Conservation (phyloP, 768 basidiomycete genomes). For the Boletus edulis region DNA sequence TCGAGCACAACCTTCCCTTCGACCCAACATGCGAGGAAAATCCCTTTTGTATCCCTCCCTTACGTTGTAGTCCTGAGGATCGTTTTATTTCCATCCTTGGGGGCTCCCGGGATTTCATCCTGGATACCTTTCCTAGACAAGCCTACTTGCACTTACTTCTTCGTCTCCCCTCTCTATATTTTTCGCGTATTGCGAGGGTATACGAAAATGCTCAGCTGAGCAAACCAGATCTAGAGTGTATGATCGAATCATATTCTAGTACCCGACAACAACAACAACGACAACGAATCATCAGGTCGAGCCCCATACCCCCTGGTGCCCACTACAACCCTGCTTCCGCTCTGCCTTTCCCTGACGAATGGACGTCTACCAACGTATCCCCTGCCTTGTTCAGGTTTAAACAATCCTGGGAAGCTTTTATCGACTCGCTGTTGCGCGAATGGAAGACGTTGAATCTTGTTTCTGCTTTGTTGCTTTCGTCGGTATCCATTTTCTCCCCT, state of each 20-base stretch:
- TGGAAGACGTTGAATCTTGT: slow-evolving; percentile 79
- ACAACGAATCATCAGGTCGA: slow-evolving; percentile 13
- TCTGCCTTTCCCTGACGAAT: slow-evolving; percentile 53
- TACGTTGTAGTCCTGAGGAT: slow-evolving; percentile 13
- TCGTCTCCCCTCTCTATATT: slow-evolving; percentile 76
- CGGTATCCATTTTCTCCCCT: slow-evolving; percentile 15
- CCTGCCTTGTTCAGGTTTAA: slow-evolving; percentile 66
- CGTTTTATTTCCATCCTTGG: slow-evolving; percentile 17
- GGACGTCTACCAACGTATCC: slow-evolving; percentile 49
- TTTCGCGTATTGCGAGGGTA: slow-evolving; percentile 71
- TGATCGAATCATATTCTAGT: slow-evolving; percentile 37
- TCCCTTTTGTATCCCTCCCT: slow-evolving; percentile 17
- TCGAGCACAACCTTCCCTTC: slow-evolving; percentile 15
- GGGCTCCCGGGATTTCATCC: slow-evolving; percentile 23
- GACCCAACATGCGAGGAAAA: slow-evolving; percentile 24
- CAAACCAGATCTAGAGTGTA: slow-evolving; percentile 62
- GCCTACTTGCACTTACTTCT: slow-evolving; percentile 50
- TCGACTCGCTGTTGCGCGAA: slow-evolving; percentile 66
- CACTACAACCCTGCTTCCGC: slow-evolving; percentile 17
- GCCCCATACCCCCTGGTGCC: slow-evolving; percentile 29
- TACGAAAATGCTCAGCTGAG: slow-evolving; percentile 80
- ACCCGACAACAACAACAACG: slow-evolving; percentile 14
- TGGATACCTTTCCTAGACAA: slow-evolving; percentile 43
- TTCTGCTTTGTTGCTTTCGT: slow-evolving; percentile 59
- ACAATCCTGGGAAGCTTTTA: slow-evolving; percentile 65